Evolutionary conservation across 2,329 filamentous ascomycete species (phyloP).

Genomic region (Cercospora sojina): DNA sequence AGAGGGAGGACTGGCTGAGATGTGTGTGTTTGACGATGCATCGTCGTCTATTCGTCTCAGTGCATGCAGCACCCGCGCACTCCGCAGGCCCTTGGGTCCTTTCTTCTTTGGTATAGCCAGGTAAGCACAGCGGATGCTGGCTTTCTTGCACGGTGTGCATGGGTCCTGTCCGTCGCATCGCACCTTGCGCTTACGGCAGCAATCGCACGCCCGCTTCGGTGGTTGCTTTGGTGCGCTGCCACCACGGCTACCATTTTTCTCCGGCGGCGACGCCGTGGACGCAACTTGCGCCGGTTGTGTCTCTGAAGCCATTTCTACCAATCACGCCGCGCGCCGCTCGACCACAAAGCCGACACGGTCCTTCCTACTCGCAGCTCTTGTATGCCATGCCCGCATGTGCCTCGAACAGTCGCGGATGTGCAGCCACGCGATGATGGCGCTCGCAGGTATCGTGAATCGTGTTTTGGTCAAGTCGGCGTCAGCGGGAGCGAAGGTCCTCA

Average conservation of each 20-base stretch:
- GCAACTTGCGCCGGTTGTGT: conserved; percentile 15
- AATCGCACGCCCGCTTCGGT: conserved; percentile 39
- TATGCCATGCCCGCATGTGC: not conserved
- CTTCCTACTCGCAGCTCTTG: conserved; percentile 18
- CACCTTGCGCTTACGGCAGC: conserved; percentile 40
- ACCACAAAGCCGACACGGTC: conserved; percentile 14
- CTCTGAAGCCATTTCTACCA: conserved; percentile 26
- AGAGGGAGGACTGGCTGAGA: conserved; percentile 30
- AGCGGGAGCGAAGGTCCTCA: not conserved
- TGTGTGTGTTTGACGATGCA: conserved; percentile 21
- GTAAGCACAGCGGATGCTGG: conserved; percentile 39
- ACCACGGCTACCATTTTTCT: conserved; percentile 10
- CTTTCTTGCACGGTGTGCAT: conserved; percentile 39
- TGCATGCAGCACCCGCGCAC: conserved; percentile 38
- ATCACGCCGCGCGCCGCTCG: conserved; percentile 10
- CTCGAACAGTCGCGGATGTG: not conserved
- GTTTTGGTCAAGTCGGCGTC: not conserved
- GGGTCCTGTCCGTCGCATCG: conserved; percentile 38
- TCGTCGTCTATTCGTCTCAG: conserved; percentile 38
- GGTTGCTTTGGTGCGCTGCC: conserved; percentile 25
- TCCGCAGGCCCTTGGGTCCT: conserved; percentile 39
- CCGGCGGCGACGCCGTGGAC: conserved; percentile 14
- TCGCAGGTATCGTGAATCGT: not conserved
- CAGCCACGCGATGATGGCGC: not conserved
- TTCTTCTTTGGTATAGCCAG: conserved; percentile 41